Evolutionary conservation across 2,329 filamentous ascomycete species (phyloP), one percentile per base, ranked within the genome.

Genomic region (Plenodomus lindquistii): DNA sequence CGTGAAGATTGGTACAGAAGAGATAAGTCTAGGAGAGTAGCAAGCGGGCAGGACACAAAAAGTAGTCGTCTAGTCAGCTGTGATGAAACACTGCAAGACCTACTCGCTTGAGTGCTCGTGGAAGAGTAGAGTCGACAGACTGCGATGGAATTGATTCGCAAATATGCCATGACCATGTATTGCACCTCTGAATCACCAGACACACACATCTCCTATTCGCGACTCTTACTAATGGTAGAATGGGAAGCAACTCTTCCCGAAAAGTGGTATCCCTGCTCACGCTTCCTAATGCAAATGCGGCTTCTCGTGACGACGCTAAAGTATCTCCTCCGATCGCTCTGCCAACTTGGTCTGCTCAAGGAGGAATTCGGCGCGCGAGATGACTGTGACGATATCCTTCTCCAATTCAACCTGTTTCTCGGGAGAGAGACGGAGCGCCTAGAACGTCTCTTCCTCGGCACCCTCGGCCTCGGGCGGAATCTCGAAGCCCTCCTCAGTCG

Each of bases 401-500:
- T 31, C 27, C 27, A 31, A 31, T 15, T 31, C 11, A 15, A 31
- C 27, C 27, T 31, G 6, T 7, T 31, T 31, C 11, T 31, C 27
- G 11, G 27, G 27, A 13, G 27, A 31, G 27, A 31, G 29, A 29
- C 20, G 42, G 48, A 29, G 36, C 57, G 19, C 46, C 59, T 65
- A 66, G 40, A 66, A 66, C 36, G 66, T 69, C 82, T 94, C 89
- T 73, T 92, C 87, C 70, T 92, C 89, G 57, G 86, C 86, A 21
- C 75, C 84, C 65, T 91, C 87, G 18, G 79, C 84, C 72, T 94
- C 89, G 41, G 86, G 85, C 5, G 91, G 91, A 65, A 96, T 96
- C 79, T 96, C 91, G 66, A 96, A 96, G 27, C 77, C 77, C 59
- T 79, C 77, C 65, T 99, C 94, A 54, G 94, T 99, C 54, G 91